Base-by-base conservation (phyloP, 2,329 filamentous ascomycete genomes). In the Diplodia sapinea region DNA sequence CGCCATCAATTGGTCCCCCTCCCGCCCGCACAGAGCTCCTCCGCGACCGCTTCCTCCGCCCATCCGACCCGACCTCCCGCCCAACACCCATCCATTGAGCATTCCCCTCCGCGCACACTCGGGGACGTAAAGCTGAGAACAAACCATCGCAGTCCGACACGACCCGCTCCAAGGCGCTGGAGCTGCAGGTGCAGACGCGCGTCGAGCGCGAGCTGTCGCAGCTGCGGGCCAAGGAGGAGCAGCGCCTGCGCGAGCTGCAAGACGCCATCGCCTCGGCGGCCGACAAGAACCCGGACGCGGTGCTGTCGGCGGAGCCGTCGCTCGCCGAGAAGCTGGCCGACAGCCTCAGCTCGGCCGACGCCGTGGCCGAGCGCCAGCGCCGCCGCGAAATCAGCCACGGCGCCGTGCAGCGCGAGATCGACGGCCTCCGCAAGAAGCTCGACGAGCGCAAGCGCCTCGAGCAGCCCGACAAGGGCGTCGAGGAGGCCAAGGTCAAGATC, bases 171-270 rank as follows among this genome's bases (percentile, higher is more conserved):
- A 92, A 92, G 81, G 85, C 89, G 76, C 83, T 93, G 79, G 94
- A 98, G 82, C 88, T 95, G 71, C 90, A 94, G 74, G 89, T 97
- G 79, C 94, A 97, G 83, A 83, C 88, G 77, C 94, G 94, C 80
- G 92, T 97, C 69, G 88, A 90, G 74, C 85, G 88, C 74, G 94
- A 97, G 82, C 92, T 98, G 72, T 88, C 90, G 80, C 89, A 89
- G 73, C 88, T 97, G 71, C 89, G 89, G 77, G 85, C 88, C 71
- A 83, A 89, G 73, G 90, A 94, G 78, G 81, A 87, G 71, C 85
- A 88, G 61, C 87, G 89, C 68, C 89, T 97, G 71, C 84, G 85
- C 72, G 83, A 88, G 68, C 87, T 92, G 69, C 87, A 90, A 75
- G 87, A 91, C 70, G 88, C 88, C 73, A 81, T 89, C 70, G 83